Conservation (phyloP, 2,329 filamentous ascomycete species). For the Domatiomyces catenatus region DNA sequence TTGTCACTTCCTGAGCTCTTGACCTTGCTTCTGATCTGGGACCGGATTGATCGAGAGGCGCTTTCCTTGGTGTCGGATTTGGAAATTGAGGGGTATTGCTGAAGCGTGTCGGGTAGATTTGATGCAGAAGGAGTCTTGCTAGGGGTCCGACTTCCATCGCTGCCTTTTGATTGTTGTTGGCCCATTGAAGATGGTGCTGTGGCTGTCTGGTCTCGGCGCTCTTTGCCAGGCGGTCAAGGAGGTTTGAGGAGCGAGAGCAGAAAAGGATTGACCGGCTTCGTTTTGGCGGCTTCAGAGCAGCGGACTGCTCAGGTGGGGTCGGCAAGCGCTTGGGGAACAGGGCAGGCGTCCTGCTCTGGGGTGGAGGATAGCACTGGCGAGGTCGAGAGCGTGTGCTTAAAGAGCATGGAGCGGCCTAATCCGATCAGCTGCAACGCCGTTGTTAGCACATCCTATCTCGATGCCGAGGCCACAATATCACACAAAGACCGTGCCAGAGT, state of each 20-base stretch:
- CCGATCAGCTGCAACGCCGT: background rate
- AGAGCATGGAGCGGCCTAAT: background rate
- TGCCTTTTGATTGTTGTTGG: slow-evolving; percentile 37
- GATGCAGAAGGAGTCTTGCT: slow-evolving; percentile 24
- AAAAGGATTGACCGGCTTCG: slow-evolving; percentile 21
- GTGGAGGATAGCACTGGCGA: background rate
- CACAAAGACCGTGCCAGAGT: background rate
- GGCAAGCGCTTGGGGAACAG: background rate
- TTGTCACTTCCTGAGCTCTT: slow-evolving; percentile 49
- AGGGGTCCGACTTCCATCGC: slow-evolving; percentile 38
- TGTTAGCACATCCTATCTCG: background rate
- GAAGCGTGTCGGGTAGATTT: slow-evolving; percentile 43
- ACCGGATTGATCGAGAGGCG: slow-evolving; percentile 60
- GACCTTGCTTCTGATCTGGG: slow-evolving; percentile 61
- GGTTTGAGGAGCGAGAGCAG: slow-evolving; percentile 23
- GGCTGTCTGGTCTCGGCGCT: background rate
- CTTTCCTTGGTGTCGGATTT: slow-evolving; percentile 89
- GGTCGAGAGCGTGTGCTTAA: background rate
- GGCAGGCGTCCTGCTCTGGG: background rate
- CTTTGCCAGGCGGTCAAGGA: slow-evolving; percentile 16
- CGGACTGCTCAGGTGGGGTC: slow-evolving; percentile 11
- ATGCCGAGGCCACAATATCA: background rate
- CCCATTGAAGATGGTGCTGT: slow-evolving; percentile 27
- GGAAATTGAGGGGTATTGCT: slow-evolving; percentile 82
- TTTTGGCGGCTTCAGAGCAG: slow-evolving; percentile 17